These are phyloP conservation scores for Volvariella surrecta DNA, from an alignment of 1,284 basidiomycete species.

Conservation along the genomic window DNA sequence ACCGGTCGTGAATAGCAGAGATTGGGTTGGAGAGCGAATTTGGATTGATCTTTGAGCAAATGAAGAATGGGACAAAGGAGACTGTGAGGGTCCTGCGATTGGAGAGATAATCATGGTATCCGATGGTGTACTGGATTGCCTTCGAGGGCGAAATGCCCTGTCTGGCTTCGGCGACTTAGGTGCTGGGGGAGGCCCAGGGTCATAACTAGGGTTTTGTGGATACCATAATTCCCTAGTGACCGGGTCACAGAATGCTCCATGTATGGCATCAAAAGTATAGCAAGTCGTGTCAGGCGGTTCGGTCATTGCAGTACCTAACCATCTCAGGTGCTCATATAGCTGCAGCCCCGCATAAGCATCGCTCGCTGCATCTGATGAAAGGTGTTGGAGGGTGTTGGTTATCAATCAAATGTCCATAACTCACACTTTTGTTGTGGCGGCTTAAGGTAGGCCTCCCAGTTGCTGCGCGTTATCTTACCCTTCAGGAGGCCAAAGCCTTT, in stretches of 20 bases:
- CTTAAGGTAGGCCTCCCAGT: constrained; percentile 52
- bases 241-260: constrained; percentile 35
- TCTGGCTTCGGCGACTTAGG: constrained; percentile 17
- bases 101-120: too few species aligned
- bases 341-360: constrained; percentile 55
- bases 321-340: constrained; percentile 36
- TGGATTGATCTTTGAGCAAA: too few species aligned
- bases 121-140: too few species aligned
- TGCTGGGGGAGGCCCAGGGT: constrained; percentile 55
- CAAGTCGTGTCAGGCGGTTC: constrained; percentile 34
- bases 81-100: too few species aligned
- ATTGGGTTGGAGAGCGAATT: too few species aligned
- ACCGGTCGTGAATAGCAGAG: too few species aligned
- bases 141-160: constrained; percentile 2
- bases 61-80: too few species aligned
- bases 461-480: constrained; percentile 49
- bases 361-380: constrained; percentile 55
- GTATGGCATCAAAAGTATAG: constrained; percentile 48
- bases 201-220: constrained; percentile 54
- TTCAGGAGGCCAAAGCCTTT: constrained; percentile 43
- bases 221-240: constrained; percentile 35
- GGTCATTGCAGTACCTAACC: constrained; percentile 29
- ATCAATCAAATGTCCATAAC: constrained; percentile 15
- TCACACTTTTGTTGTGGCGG: constrained; percentile 48
- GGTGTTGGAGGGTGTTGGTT: constrained; percentile 10